phyloP scores from a whole-genome alignment of 192 early-diverging fungal species.

The Backusella mclennaniae region DNA sequence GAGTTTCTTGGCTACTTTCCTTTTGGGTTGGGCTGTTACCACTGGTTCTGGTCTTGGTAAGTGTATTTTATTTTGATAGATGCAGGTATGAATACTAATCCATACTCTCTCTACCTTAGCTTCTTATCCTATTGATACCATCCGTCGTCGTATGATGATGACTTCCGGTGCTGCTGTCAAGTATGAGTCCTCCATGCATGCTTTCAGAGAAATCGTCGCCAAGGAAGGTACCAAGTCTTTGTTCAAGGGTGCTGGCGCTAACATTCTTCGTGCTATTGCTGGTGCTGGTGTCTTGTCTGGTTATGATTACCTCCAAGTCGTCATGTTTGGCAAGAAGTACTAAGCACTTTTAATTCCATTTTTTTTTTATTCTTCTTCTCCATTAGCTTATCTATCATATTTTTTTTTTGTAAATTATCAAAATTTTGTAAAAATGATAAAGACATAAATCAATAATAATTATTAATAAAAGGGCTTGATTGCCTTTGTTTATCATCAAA shows the following conservation, averaged over 20 bases:
- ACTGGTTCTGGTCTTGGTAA: slow-evolving; percentile 75
- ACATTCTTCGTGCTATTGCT: slow-evolving; percentile 97
- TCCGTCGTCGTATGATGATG: slow-evolving; percentile 97
- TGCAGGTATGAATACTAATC: background rate
- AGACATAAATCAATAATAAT: background rate
- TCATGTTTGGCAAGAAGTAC: slow-evolving; percentile 33
- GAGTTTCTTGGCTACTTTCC: slow-evolving; percentile 43
- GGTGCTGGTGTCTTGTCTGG: slow-evolving; percentile 91
- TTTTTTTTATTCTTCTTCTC: background rate
- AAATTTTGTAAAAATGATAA: background rate
- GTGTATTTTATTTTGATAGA: background rate
- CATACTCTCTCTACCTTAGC: slow-evolving; percentile 29
- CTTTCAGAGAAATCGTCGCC: slow-evolving; percentile 83
- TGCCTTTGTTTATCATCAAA: background rate
- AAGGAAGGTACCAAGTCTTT: slow-evolving; percentile 92
- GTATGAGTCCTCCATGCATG: slow-evolving; percentile 85
- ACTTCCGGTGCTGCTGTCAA: slow-evolving; percentile 87
- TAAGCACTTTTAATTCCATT: background rate
- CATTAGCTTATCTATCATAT: background rate
- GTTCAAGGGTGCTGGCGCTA: slow-evolving; percentile 98
- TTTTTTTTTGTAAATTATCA: background rate
- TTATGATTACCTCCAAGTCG: slow-evolving; percentile 60
- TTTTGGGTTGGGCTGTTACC: slow-evolving; percentile 68
- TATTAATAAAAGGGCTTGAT: background rate
- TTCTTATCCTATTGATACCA: slow-evolving; percentile 97